A percentile compares a stretch with the other conserved stretches of the same genome.
Evolutionary conservation across 768 basidiomycete genomes (phyloP).

Genomic region (Trichaptum fuscoviolaceum): DNA sequence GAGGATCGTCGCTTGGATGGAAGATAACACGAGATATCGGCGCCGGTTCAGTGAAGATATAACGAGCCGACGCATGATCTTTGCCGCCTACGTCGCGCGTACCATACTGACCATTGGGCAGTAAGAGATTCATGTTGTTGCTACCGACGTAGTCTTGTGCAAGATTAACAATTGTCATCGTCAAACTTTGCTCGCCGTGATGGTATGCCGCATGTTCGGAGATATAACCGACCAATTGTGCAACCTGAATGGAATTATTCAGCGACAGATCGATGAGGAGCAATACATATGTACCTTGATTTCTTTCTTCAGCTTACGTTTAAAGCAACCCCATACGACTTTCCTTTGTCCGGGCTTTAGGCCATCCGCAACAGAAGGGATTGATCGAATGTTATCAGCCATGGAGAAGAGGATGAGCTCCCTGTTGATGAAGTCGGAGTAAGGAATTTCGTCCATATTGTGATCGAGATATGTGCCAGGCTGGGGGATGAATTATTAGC

Average conservation of each 20-base stretch:
- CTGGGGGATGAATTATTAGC: slow-evolving; percentile 30
- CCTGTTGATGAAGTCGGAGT: slow-evolving; percentile 95
- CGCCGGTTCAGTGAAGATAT: slow-evolving; percentile 83
- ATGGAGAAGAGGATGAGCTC: slow-evolving; percentile 98
- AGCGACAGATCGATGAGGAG: neutral
- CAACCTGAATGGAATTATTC: slow-evolving; percentile 47
- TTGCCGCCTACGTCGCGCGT: slow-evolving; percentile 92
- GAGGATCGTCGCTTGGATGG: slow-evolving; percentile 77
- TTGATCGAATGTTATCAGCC: slow-evolving; percentile 98
- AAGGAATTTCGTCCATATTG: slow-evolving; percentile 76
- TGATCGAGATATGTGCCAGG: slow-evolving; percentile 95
- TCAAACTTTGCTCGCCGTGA: slow-evolving; percentile 88
- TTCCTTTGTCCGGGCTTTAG: slow-evolving; percentile 97
- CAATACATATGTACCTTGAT: slow-evolving; percentile 58
- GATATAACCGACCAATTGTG: slow-evolving; percentile 93
- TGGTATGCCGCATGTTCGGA: slow-evolving; percentile 94
- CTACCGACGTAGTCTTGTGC: slow-evolving; percentile 94
- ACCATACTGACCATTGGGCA: slow-evolving; percentile 92
- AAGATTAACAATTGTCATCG: slow-evolving; percentile 85
- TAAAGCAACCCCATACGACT: slow-evolving; percentile 95
- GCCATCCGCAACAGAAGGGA: slow-evolving; percentile 90
- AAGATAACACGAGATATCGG: slow-evolving; percentile 72
- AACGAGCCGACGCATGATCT: slow-evolving; percentile 94
- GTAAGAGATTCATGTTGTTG: slow-evolving; percentile 88
- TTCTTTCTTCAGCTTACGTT: slow-evolving; percentile 85